Base-by-base conservation (phyloP, 2,329 filamentous ascomycete species). In the Setomelanomma holmii region DNA sequence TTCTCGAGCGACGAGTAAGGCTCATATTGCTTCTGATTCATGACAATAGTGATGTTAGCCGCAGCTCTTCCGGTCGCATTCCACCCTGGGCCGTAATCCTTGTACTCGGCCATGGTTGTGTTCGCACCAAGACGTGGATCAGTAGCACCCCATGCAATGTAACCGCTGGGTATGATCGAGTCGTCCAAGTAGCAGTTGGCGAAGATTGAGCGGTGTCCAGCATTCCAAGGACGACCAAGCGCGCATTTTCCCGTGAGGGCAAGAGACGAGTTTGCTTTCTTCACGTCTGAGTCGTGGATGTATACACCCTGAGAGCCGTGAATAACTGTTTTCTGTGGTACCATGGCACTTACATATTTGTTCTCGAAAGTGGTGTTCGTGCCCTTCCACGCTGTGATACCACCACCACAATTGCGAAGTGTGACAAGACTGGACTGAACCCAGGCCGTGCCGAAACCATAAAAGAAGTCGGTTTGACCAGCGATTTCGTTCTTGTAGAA, bases 321-420 rank as follows among this genome's bases (percentile, higher is more conserved):
- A 57, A 52, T 23, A 17, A 16, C 34, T 16, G n/a, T 4, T 7
- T 30, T n/a, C 11, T 11, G 34, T 20, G 17, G n/a, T 10, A 1
- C n/a, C 20, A 5, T 36, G 27, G 27, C 14, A 14, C 57, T 16
- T 51, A 61, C 60, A 68, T 88, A 89, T 61, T 86, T 86, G 73
- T 89, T 89, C 4, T 71, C 67, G 45, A 85, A 87, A 0, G 85
- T 87, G 0, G 86, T 89, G 69, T 88, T 88, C 0, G 82, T 80
- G 22, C 84, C 85, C 63, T 89, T 89, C 87, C 86, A 89, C 0
- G 87, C 86, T 0, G 85, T 87, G 47, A 89, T 84, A 10, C 86
- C 87, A 14, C 87, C 87, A 4, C 85, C 84, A 58, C 86, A 89
- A 60, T 74, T 77, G 8, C 87, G 82, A 11, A 89, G 78, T 0